These are phyloP conservation scores for Cairneyella variabilis DNA, from an alignment of 495 filamentous ascomycete genomes.

Conservation along the genomic window DNA sequence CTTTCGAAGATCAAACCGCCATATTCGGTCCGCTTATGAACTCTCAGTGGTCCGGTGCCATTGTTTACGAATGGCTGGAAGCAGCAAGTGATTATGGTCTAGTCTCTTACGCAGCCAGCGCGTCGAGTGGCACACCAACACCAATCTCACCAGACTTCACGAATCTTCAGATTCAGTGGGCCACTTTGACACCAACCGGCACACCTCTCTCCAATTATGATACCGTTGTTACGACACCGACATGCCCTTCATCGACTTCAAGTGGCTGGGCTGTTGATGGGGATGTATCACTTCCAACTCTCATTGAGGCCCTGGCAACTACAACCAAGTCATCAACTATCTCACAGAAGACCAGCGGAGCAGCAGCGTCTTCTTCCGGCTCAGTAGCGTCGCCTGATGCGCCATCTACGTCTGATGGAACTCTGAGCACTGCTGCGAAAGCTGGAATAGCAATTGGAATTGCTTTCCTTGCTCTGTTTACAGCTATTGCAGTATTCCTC, in stretches of 20 bases:
- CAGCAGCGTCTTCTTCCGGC: slow-evolving; percentile 18
- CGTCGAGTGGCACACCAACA: no score
- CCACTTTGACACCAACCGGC: no score
- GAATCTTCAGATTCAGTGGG: no score
- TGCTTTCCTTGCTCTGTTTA: not conserved
- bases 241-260: no score
- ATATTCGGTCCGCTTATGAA: slow-evolving; percentile 71
- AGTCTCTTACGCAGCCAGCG: slow-evolving; percentile 62
- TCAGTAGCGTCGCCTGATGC: not conserved
- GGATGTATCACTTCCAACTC: no score
- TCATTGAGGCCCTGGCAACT: no score
- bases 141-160: no score
- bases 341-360: no score
- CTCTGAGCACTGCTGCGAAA: not conserved
- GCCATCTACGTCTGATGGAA: not conserved
- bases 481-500: not conserved
- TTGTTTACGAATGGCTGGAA: slow-evolving; percentile 83
- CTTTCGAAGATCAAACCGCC: slow-evolving; percentile 69
- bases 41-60: slow-evolving; percentile 70
- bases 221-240: no score
- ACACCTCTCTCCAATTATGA: no score
- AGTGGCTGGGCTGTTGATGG: no score
- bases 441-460: not conserved
- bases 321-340: no score
- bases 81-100: slow-evolving; percentile 78